Conservation (phyloP, 805 yeast genomes). For the Clavispora carvajalis region DNA sequence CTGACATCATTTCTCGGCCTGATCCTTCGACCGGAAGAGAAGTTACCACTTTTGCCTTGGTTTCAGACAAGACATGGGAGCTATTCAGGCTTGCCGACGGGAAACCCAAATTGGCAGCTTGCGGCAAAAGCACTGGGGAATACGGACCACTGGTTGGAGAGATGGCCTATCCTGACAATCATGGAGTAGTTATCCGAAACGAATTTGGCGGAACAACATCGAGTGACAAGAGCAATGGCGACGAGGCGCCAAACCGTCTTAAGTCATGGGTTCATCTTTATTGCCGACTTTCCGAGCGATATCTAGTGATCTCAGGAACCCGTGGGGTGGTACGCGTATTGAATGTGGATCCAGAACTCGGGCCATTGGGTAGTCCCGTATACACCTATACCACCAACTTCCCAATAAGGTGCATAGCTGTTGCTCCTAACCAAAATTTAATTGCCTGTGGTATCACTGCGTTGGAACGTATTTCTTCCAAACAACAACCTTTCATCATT, state of each 20-base stretch:
- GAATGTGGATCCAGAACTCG: conserved; percentile 35
- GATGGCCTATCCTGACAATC: conserved; percentile 13
- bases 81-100: conserved; percentile 47
- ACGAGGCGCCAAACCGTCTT: conserved; percentile 30
- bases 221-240: conserved; percentile 8
- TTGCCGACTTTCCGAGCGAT: conserved; percentile 54
- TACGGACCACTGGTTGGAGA: conserved; percentile 45
- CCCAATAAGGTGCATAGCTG: conserved; percentile 74
- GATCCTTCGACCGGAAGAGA: conserved; percentile 46
- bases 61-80: conserved; percentile 70
- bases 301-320: conserved; percentile 66
- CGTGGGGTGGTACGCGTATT: conserved; percentile 65
- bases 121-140: conserved; percentile 68
- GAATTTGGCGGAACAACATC: conserved; percentile 17
- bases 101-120: conserved; percentile 53
- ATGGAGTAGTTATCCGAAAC: conserved; percentile 24
- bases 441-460: conserved; percentile 84
- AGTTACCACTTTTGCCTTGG: conserved; percentile 57
- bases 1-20: conserved; percentile 25
- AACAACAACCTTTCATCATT: conserved; percentile 72
- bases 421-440: conserved; percentile 57
- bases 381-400: conserved; percentile 66
- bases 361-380: conserved; percentile 50
- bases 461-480: conserved; percentile 58
- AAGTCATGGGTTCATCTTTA: conserved; percentile 54